Conservation (phyloP, 2,329 filamentous ascomycete species). For the Verticillium albo-atrum region DNA sequence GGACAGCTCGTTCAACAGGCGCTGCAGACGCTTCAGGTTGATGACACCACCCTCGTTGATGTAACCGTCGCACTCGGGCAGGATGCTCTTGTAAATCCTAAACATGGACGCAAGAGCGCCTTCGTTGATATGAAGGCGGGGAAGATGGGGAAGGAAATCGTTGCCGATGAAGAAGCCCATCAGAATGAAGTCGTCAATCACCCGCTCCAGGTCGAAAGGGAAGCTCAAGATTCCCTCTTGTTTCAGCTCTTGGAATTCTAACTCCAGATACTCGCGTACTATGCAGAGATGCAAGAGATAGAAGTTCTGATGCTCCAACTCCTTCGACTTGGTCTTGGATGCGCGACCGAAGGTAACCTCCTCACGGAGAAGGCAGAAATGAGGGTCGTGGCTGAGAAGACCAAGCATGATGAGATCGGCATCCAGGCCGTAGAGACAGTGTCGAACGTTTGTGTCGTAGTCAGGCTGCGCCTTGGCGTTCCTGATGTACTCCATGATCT, state of each 20-base stretch:
- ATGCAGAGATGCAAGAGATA: conserved; percentile 96
- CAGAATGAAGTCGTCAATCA: conserved; percentile 98
- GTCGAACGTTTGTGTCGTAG: conserved; percentile 89
- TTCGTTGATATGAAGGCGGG: conserved; percentile 96
- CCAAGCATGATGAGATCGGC: conserved; percentile 99
- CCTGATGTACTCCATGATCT: conserved; percentile 99
- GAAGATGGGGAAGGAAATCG: conserved; percentile 96
- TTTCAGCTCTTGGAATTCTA: conserved; percentile 93
- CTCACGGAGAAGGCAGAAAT: conserved; percentile 94
- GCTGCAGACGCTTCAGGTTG: conserved; percentile 73
- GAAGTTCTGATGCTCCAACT: conserved; percentile 98
- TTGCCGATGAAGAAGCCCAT: conserved; percentile 99
- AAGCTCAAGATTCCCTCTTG: conserved; percentile 67
- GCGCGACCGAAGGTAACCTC: conserved; percentile 95
- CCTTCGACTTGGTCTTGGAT: conserved; percentile 84
- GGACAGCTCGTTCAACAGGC: conserved; percentile 77
- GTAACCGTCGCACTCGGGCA: conserved; percentile 86
- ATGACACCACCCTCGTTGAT: conserved; percentile 95
- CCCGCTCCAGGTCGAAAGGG: conserved; percentile 85
- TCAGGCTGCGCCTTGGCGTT: conserved; percentile 91
- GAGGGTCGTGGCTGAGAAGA: conserved; percentile 92
- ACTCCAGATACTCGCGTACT: conserved; percentile 91
- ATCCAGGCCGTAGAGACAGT: conserved; percentile 95
- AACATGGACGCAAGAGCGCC: conserved; percentile 97
- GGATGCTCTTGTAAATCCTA: conserved; percentile 84